Evolutionary conservation across 2,329 filamentous ascomycete genomes (phyloP).

Genomic region (Pestalotiopsis sp.): DNA sequence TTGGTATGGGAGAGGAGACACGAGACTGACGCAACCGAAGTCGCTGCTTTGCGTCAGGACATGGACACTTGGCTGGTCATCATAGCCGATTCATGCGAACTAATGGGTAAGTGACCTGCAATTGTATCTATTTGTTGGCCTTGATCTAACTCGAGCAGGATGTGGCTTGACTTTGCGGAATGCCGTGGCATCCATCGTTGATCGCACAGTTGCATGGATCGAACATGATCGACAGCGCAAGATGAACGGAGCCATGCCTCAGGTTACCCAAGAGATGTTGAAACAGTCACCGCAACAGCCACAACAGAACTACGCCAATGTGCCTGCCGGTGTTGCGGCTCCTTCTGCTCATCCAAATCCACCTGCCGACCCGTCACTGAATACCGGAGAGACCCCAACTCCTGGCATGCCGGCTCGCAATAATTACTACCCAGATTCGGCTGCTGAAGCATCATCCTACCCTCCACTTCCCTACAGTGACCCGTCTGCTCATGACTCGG

Average conservation of each 20-base stretch:
- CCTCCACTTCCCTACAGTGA: slow-evolving; percentile 29
- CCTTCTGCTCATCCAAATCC: slow-evolving; percentile 18
- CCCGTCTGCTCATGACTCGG: slow-evolving; percentile 22
- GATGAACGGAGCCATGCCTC: slow-evolving; percentile 22
- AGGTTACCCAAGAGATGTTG: slow-evolving; percentile 29
- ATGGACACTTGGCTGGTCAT: slow-evolving; percentile 73
- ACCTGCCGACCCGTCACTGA: slow-evolving; percentile 22
- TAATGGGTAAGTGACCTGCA: slow-evolving; percentile 60
- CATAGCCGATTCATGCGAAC: slow-evolving; percentile 64
- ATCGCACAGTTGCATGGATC: slow-evolving; percentile 55
- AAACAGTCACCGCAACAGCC: slow-evolving; percentile 33
- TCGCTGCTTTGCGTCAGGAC: slow-evolving; percentile 63
- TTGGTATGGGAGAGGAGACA: slow-evolving; percentile 69
- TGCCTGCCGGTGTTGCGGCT: slow-evolving; percentile 21
- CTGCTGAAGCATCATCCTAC: slow-evolving; percentile 27
- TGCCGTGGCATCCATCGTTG: slow-evolving; percentile 50
- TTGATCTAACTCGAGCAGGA: slow-evolving; percentile 32
- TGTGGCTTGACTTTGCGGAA: slow-evolving; percentile 45
- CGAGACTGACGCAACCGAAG: slow-evolving; percentile 58
- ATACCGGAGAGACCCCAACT: slow-evolving; percentile 19
- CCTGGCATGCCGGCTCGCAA: slow-evolving; percentile 25
- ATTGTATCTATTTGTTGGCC: too few relatives aligned
- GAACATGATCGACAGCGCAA: slow-evolving; percentile 49
- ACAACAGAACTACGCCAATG: slow-evolving; percentile 27
- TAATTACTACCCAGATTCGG: slow-evolving; percentile 28